These are phyloP conservation scores for Pyricularia grisea DNA, from an alignment of 2,329 filamentous ascomycete genomes.

Conservation along the genomic window DNA sequence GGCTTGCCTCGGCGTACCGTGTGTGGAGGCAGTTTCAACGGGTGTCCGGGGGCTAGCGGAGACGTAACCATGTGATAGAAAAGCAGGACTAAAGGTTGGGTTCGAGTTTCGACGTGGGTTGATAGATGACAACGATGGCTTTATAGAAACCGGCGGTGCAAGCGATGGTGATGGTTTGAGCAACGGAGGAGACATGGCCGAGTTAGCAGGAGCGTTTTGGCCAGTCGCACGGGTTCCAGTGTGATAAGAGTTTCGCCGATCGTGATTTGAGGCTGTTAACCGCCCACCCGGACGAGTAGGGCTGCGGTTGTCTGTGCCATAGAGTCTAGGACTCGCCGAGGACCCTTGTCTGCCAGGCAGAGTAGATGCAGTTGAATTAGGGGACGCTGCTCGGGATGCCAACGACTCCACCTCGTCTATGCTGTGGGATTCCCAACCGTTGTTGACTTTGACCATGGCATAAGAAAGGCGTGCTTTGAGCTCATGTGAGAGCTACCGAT, in stretches of 20 bases:
- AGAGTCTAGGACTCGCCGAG: constrained; percentile 44
- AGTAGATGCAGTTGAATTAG: constrained; percentile 48
- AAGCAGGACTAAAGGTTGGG: constrained; percentile 36
- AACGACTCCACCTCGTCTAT: constrained; percentile 70
- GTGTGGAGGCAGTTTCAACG: constrained; percentile 29
- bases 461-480: constrained; percentile 80
- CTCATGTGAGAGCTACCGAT: constrained; percentile 59
- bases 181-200: constrained; percentile 11
- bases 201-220: constrained; percentile 3
- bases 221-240: not conserved
- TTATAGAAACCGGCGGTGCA: constrained; percentile 45
- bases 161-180: constrained; percentile 31
- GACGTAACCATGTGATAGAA: constrained; percentile 39
- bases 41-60: constrained; percentile 22
- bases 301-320: constrained; percentile 15
- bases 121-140: constrained; percentile 32
- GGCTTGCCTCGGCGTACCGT: constrained; percentile 23
- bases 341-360: constrained; percentile 39
- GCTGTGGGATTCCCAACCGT: constrained; percentile 74
- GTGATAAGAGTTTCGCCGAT: not conserved
- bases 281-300: constrained; percentile 8
- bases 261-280: constrained; percentile 6
- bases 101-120: constrained; percentile 42
- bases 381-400: constrained; percentile 59
- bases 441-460: constrained; percentile 86